Conservation (phyloP, 495 filamentous ascomycete genomes). For the Paragyromitra xinjiangensis region DNA sequence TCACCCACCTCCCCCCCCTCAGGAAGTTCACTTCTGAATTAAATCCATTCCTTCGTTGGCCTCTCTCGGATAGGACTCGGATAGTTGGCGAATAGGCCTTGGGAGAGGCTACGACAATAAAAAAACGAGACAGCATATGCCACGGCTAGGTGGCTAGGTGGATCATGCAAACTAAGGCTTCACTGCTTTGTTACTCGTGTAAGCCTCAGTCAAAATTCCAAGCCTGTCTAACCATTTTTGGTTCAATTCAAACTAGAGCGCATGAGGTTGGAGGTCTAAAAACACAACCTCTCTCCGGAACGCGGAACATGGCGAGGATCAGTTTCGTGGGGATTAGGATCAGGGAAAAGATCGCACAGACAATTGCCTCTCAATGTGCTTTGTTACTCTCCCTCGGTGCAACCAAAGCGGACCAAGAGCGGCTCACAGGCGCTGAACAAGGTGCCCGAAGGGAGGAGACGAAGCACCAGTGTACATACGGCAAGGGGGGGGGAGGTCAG, state of each 20-base stretch:
- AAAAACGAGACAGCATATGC: slow-evolving; percentile 44
- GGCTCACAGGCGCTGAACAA: neutral
- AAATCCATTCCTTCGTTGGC: slow-evolving; percentile 42
- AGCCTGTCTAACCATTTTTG: neutral
- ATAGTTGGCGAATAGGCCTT: slow-evolving; percentile 37
- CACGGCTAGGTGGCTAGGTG: slow-evolving; percentile 25
- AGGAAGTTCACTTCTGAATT: slow-evolving; percentile 28
- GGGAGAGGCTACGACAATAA: slow-evolving; percentile 6
- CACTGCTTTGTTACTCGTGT: neutral
- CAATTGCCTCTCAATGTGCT: neutral
- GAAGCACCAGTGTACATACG: slow-evolving; percentile 9
- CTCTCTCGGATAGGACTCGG: slow-evolving; percentile 47
- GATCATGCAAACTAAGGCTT: slow-evolving; percentile 34
- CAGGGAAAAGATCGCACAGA: slow-evolving; percentile 35
- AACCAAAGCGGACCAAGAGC: slow-evolving; percentile 38
- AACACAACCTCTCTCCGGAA: slow-evolving; percentile 14
- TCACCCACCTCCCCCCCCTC: slow-evolving; percentile 24
- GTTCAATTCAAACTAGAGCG: slow-evolving; percentile 12
- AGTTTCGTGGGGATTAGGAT: slow-evolving; percentile 11
- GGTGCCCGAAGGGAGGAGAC: slow-evolving; percentile 17
- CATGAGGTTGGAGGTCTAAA: slow-evolving; percentile 46
- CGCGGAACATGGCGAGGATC: slow-evolving; percentile 20
- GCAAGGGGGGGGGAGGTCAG: slow-evolving; percentile 16
- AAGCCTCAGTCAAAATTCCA: slow-evolving; percentile 26
- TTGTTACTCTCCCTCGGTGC: slow-evolving; percentile 18